These are phyloP conservation scores for Imleria badia DNA, from an alignment of 768 basidiomycete species.

Conservation along the genomic window DNA sequence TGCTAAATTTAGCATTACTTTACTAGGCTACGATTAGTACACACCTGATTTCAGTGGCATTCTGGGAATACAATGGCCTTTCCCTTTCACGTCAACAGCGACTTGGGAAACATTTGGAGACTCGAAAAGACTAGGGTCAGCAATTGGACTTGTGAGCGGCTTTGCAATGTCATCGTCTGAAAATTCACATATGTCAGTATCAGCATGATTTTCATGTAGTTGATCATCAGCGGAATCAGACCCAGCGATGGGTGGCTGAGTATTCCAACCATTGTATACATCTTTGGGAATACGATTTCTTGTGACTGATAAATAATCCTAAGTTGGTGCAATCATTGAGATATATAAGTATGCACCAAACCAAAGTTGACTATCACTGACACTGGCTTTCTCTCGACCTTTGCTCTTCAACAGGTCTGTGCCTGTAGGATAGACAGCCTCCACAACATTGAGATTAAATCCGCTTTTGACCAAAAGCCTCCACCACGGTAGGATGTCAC, in stretches of 20 bases:
- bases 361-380: background rate
- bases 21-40: background rate
- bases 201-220: background rate
- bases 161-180: background rate
- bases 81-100: background rate
- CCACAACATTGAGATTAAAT: background rate
- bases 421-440: background rate
- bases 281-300: background rate
- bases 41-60: background rate
- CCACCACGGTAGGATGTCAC: background rate
- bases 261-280: background rate
- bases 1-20: background rate
- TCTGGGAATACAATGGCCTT: background rate
- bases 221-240: background rate
- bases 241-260: background rate
- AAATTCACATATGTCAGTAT: background rate
- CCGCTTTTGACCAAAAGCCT: background rate
- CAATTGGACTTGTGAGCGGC: background rate
- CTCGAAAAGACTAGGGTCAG: background rate
- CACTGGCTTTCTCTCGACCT: background rate
- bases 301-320: background rate
- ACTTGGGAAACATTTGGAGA: background rate
- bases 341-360: background rate
- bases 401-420: background rate
- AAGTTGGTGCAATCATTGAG: background rate